Conservation (phyloP, 805 yeast species). For the Sungouiella thailandica region DNA sequence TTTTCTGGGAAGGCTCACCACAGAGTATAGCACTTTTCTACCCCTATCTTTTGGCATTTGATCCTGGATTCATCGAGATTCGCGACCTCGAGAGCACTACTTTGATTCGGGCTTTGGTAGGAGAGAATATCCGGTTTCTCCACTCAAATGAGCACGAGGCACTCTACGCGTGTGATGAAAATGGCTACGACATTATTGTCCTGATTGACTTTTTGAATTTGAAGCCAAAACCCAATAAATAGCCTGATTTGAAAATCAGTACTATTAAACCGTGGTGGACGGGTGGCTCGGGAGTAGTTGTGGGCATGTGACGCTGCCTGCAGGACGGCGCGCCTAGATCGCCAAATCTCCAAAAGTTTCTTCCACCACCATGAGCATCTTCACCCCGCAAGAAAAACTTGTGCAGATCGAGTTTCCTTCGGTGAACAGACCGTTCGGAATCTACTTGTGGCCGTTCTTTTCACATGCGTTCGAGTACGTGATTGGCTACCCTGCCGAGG, state of each 20-base stretch:
- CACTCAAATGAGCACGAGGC: conserved; percentile 93
- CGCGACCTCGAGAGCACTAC: conserved; percentile 87
- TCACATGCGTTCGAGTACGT: conserved; percentile 39
- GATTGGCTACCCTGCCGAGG: conserved; percentile 55
- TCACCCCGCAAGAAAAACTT: conserved; percentile 10
- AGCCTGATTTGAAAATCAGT: not conserved
- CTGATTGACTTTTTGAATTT: conserved; percentile 82
- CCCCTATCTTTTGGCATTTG: conserved; percentile 90
- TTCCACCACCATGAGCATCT: not conserved
- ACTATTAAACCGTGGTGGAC: too few relatives aligned
- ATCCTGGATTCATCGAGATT: conserved; percentile 83
- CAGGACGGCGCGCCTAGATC: too few relatives aligned
- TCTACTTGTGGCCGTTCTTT: conserved; percentile 68
- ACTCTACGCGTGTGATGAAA: conserved; percentile 84
- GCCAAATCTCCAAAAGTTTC: too few relatives aligned
- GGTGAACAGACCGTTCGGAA: conserved; percentile 47
- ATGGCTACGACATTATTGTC: conserved; percentile 88
- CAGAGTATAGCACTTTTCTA: conserved; percentile 89
- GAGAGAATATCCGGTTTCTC: conserved; percentile 83
- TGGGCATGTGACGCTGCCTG: too few relatives aligned
- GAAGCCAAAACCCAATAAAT: conserved; percentile 26
- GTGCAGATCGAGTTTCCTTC: conserved; percentile 29
- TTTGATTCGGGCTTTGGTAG: conserved; percentile 80
- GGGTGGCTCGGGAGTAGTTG: too few relatives aligned
- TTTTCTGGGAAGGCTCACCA: conserved; percentile 96